Base-by-base conservation (phyloP, 2,329 filamentous ascomycete genomes). In the Colletotrichum falcatum region DNA sequence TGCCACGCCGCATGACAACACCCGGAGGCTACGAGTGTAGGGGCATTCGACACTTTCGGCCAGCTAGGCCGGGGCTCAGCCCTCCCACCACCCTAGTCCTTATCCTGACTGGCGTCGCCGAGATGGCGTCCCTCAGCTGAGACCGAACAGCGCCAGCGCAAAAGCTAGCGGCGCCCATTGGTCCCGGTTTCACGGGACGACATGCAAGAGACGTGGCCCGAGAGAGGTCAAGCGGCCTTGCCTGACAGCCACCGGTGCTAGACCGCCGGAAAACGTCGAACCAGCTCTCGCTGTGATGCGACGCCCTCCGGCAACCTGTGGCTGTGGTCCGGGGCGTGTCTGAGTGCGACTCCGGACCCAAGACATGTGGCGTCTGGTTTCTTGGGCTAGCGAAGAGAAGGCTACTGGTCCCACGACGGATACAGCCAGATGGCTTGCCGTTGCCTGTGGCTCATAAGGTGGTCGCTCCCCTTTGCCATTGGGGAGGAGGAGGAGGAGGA, bases 91-190 rank as follows among this genome's bases (percentile, higher is more conserved):
- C 9, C 26, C 26, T 30, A 51, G 23, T 60, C 58, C 69, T 60
- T 26, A 64, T 49, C 14, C 7, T 28, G 59, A 64, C 59, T 71
- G 49, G 69, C 46, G 60, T 42, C 26, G 26, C 16, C 49, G 0
- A 56, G 46, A 48, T 56, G 62, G 62, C 65, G 54, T 59, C 28
- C 69, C 35, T 61, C 69, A 65, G 69, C 69, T 71, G 60, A 71
- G 44, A 35, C 35, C 48, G 28, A 39, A 46, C 3, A 39, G 53
- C 65, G 65, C 69, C 65, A 46, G 44, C 33, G 35, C 26, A 18
- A 33, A 18, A n/a, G n/a, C 16, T 18, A 53, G 28, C 16, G 18
- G 16, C 33, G 2, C 12, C 26, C n/a, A 70, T 37, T 56, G 69
- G 65, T 16, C 16, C n/a, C 9, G 2, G 23, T 6, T 44, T 7